Evolutionary conservation across 2,329 filamentous ascomycete species (phyloP), one percentile per base, ranked within the genome.

Genomic region (Phyllosticta citriasiana): DNA sequence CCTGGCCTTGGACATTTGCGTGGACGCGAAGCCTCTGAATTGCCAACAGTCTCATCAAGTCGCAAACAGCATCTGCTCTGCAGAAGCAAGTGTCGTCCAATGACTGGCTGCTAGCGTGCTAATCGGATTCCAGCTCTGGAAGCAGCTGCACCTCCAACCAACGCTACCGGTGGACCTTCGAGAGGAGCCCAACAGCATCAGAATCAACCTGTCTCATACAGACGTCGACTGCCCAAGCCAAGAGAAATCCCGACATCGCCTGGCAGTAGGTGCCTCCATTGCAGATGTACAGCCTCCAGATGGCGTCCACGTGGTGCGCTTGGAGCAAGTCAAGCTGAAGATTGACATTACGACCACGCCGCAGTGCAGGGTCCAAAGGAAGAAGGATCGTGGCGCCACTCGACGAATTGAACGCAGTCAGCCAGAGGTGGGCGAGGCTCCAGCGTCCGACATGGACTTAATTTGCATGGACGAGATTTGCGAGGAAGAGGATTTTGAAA

Each of bases 271-370:
- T n/a, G 67, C 71, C 0, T 66, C 69, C n/a, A 59, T 62, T 10
- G 61, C 65, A 52, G 70, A 73, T 52, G 26, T 72, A 4, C 67
- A 64, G 24, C 71, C 74, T 22, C 72, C 75, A 9, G 63, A 67
- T 14, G 68, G 67, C 3, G 57, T 74, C 12, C 51, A 65, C 4
- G 59, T 57, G 1, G 24, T 72, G 12, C 58, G 27, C 14, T 66
- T 77, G 1, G 62, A 72, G 4, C 66, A 64, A 6, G 65, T 77
- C 2, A 63, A 62, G 19, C 63, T 77, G 2, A 58, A 57, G 2
- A 58, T 73, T 59, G 56, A 67, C 3, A 58, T 71, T 24, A 55
- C 35, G 27, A 22, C 57, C 52, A 22, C 19, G n/a, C 40, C 19
- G 7, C 52, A 4, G 16, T 22, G 52, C 22, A 24, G 26, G 22